phyloP scores from a whole-genome alignment of 2,329 filamentous ascomycete genomes.

The Hawksworthiomyces lignivorus region DNA sequence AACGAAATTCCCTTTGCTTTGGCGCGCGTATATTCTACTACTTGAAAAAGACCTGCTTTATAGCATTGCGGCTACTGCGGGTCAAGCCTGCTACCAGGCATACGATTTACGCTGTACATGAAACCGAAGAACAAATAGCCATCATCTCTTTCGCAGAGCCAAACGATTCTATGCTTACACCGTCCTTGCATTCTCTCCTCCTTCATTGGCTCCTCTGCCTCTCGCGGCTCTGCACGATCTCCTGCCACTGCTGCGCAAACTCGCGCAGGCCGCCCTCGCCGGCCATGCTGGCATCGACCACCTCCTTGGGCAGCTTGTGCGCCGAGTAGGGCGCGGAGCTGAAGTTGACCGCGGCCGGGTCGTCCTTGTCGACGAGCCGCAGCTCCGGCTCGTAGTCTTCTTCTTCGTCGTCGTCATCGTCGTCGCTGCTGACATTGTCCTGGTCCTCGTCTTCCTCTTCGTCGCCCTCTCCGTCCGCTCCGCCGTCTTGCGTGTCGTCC shows the following conservation, averaged over 20 bases:
- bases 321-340: constrained; percentile 83
- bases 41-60: too few relatives aligned
- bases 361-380: constrained; percentile 71
- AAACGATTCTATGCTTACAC: too few relatives aligned
- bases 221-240: constrained; percentile 31
- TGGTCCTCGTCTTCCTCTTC: constrained; percentile 36
- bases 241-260: constrained; percentile 69
- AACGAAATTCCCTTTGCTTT: too few relatives aligned
- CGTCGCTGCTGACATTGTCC: constrained; percentile 17
- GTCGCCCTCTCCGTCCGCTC: constrained; percentile 22
- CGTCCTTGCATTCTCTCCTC: not conserved
- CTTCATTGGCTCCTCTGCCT: constrained; percentile 1
- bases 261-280: constrained; percentile 73
- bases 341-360: constrained; percentile 79
- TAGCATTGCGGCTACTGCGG: too few relatives aligned
- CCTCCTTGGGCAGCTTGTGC: constrained; percentile 89
- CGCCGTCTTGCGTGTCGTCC: constrained; percentile 23
- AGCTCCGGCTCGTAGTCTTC: constrained; percentile 66
- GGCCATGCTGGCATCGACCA: constrained; percentile 63
- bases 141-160: too few relatives aligned
- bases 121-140: too few relatives aligned
- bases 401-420: constrained; percentile 38
- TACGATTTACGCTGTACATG: too few relatives aligned
- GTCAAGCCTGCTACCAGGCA: too few relatives aligned
- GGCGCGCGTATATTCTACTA: too few relatives aligned